Evolutionary conservation across 768 basidiomycete species (phyloP).

Genomic region (Brasilioporus rufonigricans): DNA sequence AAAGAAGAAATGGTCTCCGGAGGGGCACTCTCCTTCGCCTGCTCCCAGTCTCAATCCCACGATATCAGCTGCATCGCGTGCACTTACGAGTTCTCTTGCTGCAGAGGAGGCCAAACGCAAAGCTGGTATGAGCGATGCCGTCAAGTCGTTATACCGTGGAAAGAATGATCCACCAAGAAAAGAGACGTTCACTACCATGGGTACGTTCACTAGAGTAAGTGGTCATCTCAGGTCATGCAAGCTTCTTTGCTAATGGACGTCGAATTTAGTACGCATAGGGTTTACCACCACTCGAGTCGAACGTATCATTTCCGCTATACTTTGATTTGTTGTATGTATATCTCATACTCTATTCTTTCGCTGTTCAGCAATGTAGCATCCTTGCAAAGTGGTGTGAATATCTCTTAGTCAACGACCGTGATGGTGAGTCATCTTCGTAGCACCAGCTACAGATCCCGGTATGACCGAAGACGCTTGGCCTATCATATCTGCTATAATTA

Average conservation of each 20-base stretch:
- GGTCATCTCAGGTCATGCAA: background rate
- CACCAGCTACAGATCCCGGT: background rate
- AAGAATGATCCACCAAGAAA: constrained; percentile 58
- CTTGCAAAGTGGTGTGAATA: background rate
- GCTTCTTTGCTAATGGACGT: constrained; percentile 1
- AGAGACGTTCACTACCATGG: constrained; percentile 90
- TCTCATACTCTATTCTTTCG: background rate
- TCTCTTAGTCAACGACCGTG: background rate
- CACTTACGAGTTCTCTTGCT: constrained; percentile 69
- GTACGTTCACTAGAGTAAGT: constrained; percentile 88
- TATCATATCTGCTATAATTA: too few species aligned
- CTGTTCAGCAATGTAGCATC: background rate
- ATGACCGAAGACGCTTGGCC: too few species aligned
- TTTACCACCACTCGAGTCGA: too few species aligned
- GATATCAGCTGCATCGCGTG: constrained; percentile 57
- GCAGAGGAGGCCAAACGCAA: constrained; percentile 82
- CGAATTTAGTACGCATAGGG: constrained; percentile 21
- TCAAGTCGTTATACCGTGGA: constrained; percentile 72
- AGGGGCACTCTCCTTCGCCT: constrained; percentile 25
- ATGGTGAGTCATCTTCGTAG: too few species aligned
- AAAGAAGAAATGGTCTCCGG: constrained; percentile 31
- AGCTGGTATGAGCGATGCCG: constrained; percentile 80
- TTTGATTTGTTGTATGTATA: constrained; percentile 11
- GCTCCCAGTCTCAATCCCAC: constrained; percentile 42
- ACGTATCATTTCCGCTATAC: too few species aligned